Percentiles rank a stretch among this genome's conserved stretches.
These are phyloP conservation scores for Protomyces macrosporus DNA, from an alignment of 1,139 yeast species.

Conservation along the genomic window DNA sequence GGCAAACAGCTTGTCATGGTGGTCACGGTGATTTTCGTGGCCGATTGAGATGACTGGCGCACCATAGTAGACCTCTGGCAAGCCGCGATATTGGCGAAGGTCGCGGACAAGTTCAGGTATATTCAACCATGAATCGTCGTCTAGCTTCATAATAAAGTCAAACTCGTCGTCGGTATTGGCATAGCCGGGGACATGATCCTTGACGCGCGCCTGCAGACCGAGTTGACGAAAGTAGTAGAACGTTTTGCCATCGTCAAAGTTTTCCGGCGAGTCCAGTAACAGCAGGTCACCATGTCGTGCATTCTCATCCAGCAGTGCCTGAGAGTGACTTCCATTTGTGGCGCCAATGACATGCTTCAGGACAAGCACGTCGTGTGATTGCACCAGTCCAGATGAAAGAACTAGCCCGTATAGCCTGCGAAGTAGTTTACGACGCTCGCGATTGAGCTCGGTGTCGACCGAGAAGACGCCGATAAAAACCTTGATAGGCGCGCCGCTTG, in stretches of 20 bases:
- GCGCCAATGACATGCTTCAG: too few relatives aligned
- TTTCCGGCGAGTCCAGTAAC: slow-evolving; percentile 8
- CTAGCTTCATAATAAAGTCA: slow-evolving; percentile 10
- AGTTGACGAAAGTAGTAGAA: neutral
- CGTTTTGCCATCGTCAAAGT: slow-evolving; percentile 15
- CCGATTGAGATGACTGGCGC: too few relatives aligned
- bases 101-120: neutral
- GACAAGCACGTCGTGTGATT: too few relatives aligned
- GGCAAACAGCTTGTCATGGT: too few relatives aligned
- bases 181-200: neutral
- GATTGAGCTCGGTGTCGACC: too few relatives aligned
- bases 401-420: too few relatives aligned
- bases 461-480: too few relatives aligned
- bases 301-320: neutral
- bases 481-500: too few relatives aligned
- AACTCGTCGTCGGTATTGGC: neutral
- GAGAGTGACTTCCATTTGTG: too few relatives aligned
- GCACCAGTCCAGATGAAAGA: too few relatives aligned
- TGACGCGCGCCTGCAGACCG: neutral
- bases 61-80: neutral
- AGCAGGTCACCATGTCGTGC: neutral
- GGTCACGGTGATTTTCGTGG: too few relatives aligned
- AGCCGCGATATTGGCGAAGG: neutral
- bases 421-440: too few relatives aligned
- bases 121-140: slow-evolving; percentile 7